Base-by-base conservation (phyloP, 2,329 filamentous ascomycete species). In the Tolypocladium nubicola region DNA sequence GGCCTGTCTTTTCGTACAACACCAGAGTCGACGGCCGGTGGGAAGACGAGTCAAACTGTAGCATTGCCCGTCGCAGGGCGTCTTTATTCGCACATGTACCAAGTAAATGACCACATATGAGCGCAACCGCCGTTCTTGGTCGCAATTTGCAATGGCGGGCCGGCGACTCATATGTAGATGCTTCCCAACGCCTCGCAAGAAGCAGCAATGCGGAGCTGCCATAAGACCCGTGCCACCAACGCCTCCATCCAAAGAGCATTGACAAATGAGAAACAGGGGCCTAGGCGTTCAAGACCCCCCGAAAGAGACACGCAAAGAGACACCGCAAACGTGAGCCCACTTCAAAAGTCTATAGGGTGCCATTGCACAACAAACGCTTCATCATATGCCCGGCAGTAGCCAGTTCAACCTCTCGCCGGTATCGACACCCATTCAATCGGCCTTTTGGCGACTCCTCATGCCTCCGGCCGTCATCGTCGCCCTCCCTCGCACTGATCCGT, bases 401-500 rank as follows among this genome's bases (percentile, higher is more conserved):
- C 9, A 21, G 4, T 35, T 11, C 30, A 6, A 1, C 16, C 30
- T 50, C 47, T 35, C 4, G 16, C 33, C 26, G 26, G 47, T 19
- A 19, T 33, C 26, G 13, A 33, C 9, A 50, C 47, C 19, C 9
- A 10, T 11, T 63, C 56, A 61, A 30, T 79, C 76, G n/a, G 70
- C 66, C 67, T 80, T 79, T 67, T 75, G 76, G n/a, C 53, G 58
- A n/a, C 39, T n/a, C 10, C 23, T 54, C 26, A 30, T 11, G 16
- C 40, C 38, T 3, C 38, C 30, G 11, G 35, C 62, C 4, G 66
- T 35, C n/a, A 56, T 64, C 13, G 63, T 67, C 19, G 67, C 62
- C 50, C 76, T 72, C 26, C 73, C 75, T 40, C 75, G 70, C 16
- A 76, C 61, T 14, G 62, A 60, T 13, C 71, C 70, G 11, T 73